Percentiles rank a stretch among this genome's conserved stretches.
These are phyloP conservation scores for Cercospora sp. DNA, from an alignment of 2,329 filamentous ascomycete species.

Conservation along the genomic window DNA sequence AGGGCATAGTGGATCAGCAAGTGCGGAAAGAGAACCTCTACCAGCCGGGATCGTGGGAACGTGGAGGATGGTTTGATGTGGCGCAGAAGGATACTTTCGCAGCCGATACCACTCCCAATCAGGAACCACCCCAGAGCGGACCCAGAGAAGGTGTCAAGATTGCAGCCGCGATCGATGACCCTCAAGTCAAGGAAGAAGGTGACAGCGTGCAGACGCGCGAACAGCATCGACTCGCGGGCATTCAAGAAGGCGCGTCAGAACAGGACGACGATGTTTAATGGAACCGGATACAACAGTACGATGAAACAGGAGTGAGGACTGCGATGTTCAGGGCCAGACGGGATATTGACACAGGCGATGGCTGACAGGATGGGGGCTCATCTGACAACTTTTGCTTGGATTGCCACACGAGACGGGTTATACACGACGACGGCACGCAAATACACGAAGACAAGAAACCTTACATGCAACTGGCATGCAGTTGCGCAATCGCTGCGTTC, in stretches of 20 bases:
- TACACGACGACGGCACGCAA: neutral
- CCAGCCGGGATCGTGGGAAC: slow-evolving; percentile 71
- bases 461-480: neutral
- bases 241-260: slow-evolving; percentile 25
- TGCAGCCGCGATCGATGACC: slow-evolving; percentile 37
- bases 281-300: slow-evolving; percentile 4
- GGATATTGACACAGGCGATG: neutral
- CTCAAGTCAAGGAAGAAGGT: slow-evolving; percentile 37
- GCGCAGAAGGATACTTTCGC: slow-evolving; percentile 41
- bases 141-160: slow-evolving; percentile 35
- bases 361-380: neutral
- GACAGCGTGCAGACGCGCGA: slow-evolving; percentile 37
- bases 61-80: slow-evolving; percentile 78
- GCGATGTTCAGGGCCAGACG: neutral
- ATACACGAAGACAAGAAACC: neutral
- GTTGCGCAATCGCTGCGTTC: neutral
- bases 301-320: neutral
- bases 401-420: neutral
- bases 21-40: slow-evolving; percentile 66
- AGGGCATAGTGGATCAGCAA: slow-evolving; percentile 64
- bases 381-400: neutral
- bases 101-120: slow-evolving; percentile 41
- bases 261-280: neutral
- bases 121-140: slow-evolving; percentile 24
- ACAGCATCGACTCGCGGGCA: slow-evolving; percentile 34